A percentile compares a stretch with the other conserved stretches of the same genome.
phyloP scores from a whole-genome alignment of 805 yeast species.

The Zygotorulaspora chibaensis region DNA sequence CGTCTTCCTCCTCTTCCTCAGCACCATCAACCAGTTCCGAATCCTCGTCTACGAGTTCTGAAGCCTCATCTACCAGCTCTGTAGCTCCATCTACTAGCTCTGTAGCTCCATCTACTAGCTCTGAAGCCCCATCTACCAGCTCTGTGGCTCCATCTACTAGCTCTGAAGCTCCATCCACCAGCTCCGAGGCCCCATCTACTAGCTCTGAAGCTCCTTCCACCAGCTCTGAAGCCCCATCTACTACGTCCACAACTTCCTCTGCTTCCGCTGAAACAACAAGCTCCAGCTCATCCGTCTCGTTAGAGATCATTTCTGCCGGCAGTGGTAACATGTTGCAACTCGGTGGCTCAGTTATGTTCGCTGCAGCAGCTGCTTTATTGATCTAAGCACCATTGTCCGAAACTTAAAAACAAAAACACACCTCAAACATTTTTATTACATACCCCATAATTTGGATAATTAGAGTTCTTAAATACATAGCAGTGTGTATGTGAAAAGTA shows the following conservation, averaged over 20 bases:
- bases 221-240: constrained; percentile 17
- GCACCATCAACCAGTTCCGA: constrained; percentile 28
- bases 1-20: constrained; percentile 29
- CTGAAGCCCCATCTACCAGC: constrained; percentile 27
- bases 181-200: constrained; percentile 18
- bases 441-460: constrained; percentile 1
- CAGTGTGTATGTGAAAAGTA: constrained; percentile 2
- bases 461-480: constrained; percentile 5
- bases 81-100: constrained; percentile 32
- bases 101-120: constrained; percentile 31
- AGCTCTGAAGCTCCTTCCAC: constrained; percentile 1
- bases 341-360: constrained; percentile 22
- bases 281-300: constrained; percentile 41
- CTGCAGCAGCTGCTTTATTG: constrained; percentile 30
- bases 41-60: constrained; percentile 23
- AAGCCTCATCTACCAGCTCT: constrained; percentile 7
- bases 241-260: constrained; percentile 28
- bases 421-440: not conserved
- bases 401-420: not conserved
- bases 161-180: constrained; percentile 22
- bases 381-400: constrained; percentile 12
- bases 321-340: constrained; percentile 27
- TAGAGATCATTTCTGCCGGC: constrained; percentile 56
- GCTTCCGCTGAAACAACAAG: constrained; percentile 38
- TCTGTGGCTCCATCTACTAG: constrained; percentile 22